Evolutionary conservation across 495 filamentous ascomycete genomes (phyloP).

Genomic region (Talaromyces liani): DNA sequence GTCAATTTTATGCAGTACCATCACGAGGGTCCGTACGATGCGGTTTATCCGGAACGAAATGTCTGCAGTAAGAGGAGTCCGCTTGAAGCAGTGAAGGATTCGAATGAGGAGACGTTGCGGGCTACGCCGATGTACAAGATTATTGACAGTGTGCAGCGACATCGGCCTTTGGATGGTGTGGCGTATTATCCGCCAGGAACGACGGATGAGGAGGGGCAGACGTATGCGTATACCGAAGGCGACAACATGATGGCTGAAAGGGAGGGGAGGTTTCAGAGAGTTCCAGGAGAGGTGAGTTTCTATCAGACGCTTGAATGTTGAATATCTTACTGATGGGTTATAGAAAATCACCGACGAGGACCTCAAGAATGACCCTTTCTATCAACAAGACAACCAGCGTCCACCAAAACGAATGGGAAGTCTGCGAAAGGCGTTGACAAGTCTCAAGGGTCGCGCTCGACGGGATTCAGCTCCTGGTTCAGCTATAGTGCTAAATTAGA

Average conservation of each 20-base stretch:
- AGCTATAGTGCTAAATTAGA: not conserved
- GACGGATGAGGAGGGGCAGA: slow-evolving; percentile 55
- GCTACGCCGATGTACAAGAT: slow-evolving; percentile 81
- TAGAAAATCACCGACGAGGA: slow-evolving; percentile 43
- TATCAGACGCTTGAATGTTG: not conserved
- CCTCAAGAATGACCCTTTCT: slow-evolving; percentile 41
- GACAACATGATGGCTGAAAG: slow-evolving; percentile 71
- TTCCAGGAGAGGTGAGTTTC: slow-evolving; percentile 26
- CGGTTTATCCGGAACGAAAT: slow-evolving; percentile 67
- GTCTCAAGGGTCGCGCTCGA: slow-evolving; percentile 4
- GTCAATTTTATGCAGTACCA: slow-evolving; percentile 61
- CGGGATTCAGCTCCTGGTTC: not conserved
- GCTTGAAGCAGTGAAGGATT: slow-evolving; percentile 64
- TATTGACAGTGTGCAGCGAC: slow-evolving; percentile 61
- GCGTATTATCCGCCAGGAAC: slow-evolving; percentile 69
- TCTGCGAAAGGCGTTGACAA: slow-evolving; percentile 9
- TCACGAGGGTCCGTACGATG: slow-evolving; percentile 90
- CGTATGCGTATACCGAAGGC: slow-evolving; percentile 79
- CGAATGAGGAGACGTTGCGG: slow-evolving; percentile 69
- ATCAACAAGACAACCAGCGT: slow-evolving; percentile 11
- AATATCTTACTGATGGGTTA: not conserved
- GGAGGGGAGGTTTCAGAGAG: slow-evolving; percentile 29
- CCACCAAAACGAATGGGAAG: slow-evolving; percentile 7
- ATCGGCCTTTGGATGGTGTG: slow-evolving; percentile 79
- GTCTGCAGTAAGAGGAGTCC: slow-evolving; percentile 54